phyloP scores from a whole-genome alignment of 78 protist genomes.

The Protostelium mycophagum region DNA sequence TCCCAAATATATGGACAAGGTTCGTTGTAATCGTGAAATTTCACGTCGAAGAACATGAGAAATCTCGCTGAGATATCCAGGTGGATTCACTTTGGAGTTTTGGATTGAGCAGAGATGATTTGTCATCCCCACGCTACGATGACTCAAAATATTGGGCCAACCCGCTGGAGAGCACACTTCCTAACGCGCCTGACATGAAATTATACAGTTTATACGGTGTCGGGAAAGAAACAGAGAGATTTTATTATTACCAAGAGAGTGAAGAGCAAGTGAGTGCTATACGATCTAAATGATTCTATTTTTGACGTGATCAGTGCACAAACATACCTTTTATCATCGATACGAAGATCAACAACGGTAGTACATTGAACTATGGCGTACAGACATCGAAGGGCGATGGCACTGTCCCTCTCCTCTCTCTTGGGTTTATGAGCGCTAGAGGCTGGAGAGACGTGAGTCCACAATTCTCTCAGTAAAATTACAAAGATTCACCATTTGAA shows the following conservation, averaged over 20 bases:
- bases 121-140: background rate
- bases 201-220: conserved; percentile 19
- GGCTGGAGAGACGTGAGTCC: conserved; percentile 4
- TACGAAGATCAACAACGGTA: background rate
- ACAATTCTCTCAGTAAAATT: background rate
- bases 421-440: conserved; percentile 15
- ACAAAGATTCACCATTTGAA: background rate
- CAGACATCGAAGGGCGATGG: conserved; percentile 15
- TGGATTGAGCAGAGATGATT: background rate
- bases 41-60: background rate
- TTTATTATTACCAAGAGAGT: background rate
- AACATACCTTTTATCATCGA: conserved; percentile 4
- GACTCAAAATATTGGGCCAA: conserved; percentile 1
- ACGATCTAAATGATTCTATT: background rate
- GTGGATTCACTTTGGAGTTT: background rate
- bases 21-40: background rate
- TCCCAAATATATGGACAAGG: background rate
- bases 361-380: background rate
- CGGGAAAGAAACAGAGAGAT: conserved; percentile 16
- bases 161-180: conserved; percentile 18
- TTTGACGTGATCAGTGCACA: background rate
- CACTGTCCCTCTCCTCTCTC: conserved; percentile 22
- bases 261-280: background rate
- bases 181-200: conserved; percentile 7
- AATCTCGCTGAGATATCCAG: background rate